These are phyloP conservation scores for Ustilago curta DNA, from an alignment of 1,284 basidiomycete species.

Conservation along the genomic window DNA sequence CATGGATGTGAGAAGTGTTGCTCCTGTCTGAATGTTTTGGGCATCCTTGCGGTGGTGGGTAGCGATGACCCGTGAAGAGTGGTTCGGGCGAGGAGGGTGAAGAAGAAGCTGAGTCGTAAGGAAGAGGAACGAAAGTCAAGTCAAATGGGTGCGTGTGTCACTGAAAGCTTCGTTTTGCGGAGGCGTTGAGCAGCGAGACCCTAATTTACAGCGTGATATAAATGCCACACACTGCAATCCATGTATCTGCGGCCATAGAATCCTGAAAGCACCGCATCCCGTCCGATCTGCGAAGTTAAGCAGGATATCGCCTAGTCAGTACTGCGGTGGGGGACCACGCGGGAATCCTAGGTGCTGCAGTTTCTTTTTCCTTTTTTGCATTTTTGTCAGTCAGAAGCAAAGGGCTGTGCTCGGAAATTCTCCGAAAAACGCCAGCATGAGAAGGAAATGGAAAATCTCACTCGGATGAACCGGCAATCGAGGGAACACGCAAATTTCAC, in stretches of 20 bases:
- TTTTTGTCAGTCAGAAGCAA: background rate
- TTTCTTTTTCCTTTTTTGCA: slow-evolving; percentile 70
- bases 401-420: slow-evolving; percentile 16
- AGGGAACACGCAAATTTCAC: background rate
- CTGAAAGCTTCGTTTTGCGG: slow-evolving; percentile 8
- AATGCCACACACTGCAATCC: too few relatives aligned
- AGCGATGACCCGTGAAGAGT: background rate
- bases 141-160: background rate
- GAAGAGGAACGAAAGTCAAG: background rate
- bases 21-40: slow-evolving; percentile 32
- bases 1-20: slow-evolving; percentile 43
- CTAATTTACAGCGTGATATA: too few relatives aligned
- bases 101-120: too few relatives aligned
- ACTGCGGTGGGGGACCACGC: slow-evolving; percentile 85
- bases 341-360: slow-evolving; percentile 84
- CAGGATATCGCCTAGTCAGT: slow-evolving; percentile 83
- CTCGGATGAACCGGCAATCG: slow-evolving; percentile 11
- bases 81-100: background rate
- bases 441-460: background rate
- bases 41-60: slow-evolving; percentile 23
- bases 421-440: too few relatives aligned
- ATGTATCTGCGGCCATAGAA: slow-evolving; percentile 83
- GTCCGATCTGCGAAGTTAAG: slow-evolving; percentile 84
- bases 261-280: slow-evolving; percentile 83
- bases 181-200: background rate